A percentile compares a stretch with the other conserved stretches of the same genome.
These are phyloP conservation scores for Rhynchosporium graminicola DNA, from an alignment of 2,329 filamentous ascomycete genomes.

Conservation along the genomic window DNA sequence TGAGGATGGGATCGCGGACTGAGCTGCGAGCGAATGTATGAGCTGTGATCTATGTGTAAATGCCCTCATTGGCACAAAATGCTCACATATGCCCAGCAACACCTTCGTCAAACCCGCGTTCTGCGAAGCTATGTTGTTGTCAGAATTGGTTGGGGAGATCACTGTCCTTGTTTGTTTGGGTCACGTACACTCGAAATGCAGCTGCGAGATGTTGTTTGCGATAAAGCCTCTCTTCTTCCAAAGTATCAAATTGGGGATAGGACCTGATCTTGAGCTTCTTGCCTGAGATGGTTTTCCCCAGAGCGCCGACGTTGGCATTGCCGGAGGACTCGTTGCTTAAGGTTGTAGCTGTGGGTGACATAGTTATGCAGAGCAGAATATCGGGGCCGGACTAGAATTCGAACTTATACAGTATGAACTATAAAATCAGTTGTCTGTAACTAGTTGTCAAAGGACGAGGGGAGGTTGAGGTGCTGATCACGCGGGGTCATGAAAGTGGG, in stretches of 20 bases:
- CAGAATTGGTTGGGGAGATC: background rate
- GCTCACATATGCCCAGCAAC: slow-evolving; percentile 60
- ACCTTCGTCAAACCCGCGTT: slow-evolving; percentile 50
- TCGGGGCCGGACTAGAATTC: no score
- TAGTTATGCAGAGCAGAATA: slow-evolving; percentile 21
- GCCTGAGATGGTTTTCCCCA: slow-evolving; percentile 49
- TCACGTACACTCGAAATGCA: slow-evolving; percentile 32
- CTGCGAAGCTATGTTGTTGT: slow-evolving; percentile 27
- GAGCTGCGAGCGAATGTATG: slow-evolving; percentile 41
- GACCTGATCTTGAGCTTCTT: slow-evolving; percentile 48
- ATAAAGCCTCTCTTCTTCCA: slow-evolving; percentile 34
- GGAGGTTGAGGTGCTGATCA: background rate
- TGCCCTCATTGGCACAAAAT: no score
- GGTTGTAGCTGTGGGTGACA: slow-evolving; percentile 44
- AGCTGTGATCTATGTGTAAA: background rate
- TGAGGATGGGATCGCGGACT: slow-evolving; percentile 44
- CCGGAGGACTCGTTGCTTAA: slow-evolving; percentile 41
- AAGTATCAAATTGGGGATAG: slow-evolving; percentile 41
- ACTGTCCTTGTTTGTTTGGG: background rate
- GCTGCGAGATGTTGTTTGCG: slow-evolving; percentile 36
- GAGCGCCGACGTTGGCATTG: slow-evolving; percentile 47
- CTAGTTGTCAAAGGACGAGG: background rate
- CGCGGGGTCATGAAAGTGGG: slow-evolving; percentile 2
- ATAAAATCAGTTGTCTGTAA: background rate
- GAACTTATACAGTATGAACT: background rate